A percentile compares a stretch with the other conserved stretches of the same genome.
Conservation (phyloP, 2,329 filamentous ascomycete genomes). For the Aspergillus awamori region DNA sequence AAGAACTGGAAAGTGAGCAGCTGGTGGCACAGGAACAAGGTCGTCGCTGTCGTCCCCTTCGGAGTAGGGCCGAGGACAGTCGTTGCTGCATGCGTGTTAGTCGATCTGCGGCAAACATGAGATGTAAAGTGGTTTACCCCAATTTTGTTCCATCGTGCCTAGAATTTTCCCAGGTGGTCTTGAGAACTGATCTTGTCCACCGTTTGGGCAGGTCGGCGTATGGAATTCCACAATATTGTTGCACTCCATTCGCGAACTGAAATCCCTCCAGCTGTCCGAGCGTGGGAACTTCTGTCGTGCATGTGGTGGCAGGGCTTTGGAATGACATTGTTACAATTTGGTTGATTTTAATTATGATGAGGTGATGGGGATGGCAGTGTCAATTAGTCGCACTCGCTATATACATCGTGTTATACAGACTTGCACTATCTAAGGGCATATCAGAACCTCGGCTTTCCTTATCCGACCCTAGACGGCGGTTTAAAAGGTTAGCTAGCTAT, state of each 20-base stretch:
- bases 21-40: slow-evolving; percentile 27
- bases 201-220: slow-evolving; percentile 28
- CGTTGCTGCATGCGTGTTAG: slow-evolving; percentile 15
- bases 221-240: slow-evolving; percentile 32
- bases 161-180: slow-evolving; percentile 19
- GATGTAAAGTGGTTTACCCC: slow-evolving; percentile 16
- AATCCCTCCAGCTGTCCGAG: slow-evolving; percentile 27
- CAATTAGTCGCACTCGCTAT: too few species aligned
- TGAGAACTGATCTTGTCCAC: slow-evolving; percentile 27
- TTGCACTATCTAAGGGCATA: not conserved
- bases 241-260: slow-evolving; percentile 26
- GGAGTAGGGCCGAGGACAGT: slow-evolving; percentile 25
- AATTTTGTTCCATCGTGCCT: slow-evolving; percentile 29
- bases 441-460: not conserved
- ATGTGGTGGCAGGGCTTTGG: slow-evolving; percentile 19
- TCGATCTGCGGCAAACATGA: not conserved
- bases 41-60: slow-evolving; percentile 27
- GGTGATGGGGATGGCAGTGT: too few species aligned
- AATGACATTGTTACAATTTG: slow-evolving; percentile 21
- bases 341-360: too few species aligned
- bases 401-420: not conserved
- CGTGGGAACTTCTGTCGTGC: slow-evolving; percentile 19
- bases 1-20: slow-evolving; percentile 19
- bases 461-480: not conserved
- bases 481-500: not conserved